These are phyloP conservation scores for Panicum virgatum DNA, from an alignment of 202 grass and related monocot genomes.

Conservation along the genomic window DNA sequence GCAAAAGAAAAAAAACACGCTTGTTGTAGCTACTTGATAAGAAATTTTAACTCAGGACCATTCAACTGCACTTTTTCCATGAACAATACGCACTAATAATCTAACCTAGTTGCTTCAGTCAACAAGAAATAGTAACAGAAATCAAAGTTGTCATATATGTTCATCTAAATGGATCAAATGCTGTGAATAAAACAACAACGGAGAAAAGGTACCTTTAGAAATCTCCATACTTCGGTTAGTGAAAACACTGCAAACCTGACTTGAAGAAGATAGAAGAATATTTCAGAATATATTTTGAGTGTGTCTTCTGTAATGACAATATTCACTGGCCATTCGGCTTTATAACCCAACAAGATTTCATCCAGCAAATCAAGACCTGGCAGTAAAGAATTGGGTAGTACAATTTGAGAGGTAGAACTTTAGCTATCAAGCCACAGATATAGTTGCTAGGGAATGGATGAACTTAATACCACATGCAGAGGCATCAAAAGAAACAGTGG, in stretches of 20 bases:
- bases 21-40: conserved; percentile 5
- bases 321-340: conserved; percentile 90
- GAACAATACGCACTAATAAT: not conserved
- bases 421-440: not conserved
- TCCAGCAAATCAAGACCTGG: conserved; percentile 76
- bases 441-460: conserved; percentile 14
- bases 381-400: conserved; percentile 35
- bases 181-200: conserved; percentile 24
- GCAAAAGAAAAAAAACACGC: not conserved
- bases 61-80: not conserved
- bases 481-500: conserved; percentile 38
- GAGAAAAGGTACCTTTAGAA: conserved; percentile 70
- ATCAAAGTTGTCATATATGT: not conserved
- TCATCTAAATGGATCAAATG: conserved; percentile 32
- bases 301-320: conserved; percentile 82
- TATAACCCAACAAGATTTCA: conserved; percentile 85
- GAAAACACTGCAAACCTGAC: conserved; percentile 82
- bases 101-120: conserved; percentile 7
- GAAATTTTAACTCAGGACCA: conserved; percentile 12
- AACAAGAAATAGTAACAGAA: not conserved
- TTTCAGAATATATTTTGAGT: conserved; percentile 91
- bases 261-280: conserved; percentile 89
- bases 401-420: conserved; percentile 29
- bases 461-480: conserved; percentile 63
- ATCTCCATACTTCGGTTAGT: conserved; percentile 75